A percentile compares a stretch with the other conserved stretches of the same genome.
phyloP scores from a whole-genome alignment of 2,329 filamentous ascomycete genomes.

The Diaporthe humulicola region DNA sequence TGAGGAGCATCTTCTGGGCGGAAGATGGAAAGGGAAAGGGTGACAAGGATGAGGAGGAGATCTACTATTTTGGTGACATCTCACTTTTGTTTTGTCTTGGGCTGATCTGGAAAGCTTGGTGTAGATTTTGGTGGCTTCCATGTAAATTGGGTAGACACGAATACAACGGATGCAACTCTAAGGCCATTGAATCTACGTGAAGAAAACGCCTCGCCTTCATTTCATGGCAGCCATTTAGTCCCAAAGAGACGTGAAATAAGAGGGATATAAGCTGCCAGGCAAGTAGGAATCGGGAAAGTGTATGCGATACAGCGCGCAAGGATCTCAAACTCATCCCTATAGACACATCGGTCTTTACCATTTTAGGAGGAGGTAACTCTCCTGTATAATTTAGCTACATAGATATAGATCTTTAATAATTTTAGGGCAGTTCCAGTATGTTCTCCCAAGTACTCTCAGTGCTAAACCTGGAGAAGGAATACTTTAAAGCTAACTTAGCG shows the following conservation, averaged over 20 bases:
- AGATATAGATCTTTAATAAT: no score
- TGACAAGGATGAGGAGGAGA: background rate
- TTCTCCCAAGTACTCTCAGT: no score
- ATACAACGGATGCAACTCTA: background rate
- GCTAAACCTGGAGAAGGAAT: no score
- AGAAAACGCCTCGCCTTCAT: background rate
- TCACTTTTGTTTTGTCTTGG: background rate
- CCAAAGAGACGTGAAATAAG: background rate
- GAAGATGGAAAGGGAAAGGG: background rate
- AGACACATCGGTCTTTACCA: no score
- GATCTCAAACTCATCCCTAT: no score
- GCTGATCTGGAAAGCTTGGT: background rate
- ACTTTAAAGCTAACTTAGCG: no score
- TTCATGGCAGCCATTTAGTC: background rate
- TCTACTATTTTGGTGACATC: background rate
- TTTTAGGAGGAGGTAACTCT: no score
- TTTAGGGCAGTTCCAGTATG: no score
- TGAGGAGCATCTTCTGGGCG: background rate
- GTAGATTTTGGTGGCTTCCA: background rate
- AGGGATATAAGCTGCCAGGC: background rate
- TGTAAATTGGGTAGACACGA: background rate
- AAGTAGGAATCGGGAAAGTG: background rate
- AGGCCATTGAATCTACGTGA: background rate
- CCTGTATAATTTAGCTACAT: no score
- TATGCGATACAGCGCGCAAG: no score